Base-by-base conservation (phyloP, 225 moss, liverwort and hornwort genomes). In the Straminergon stramineum region DNA sequence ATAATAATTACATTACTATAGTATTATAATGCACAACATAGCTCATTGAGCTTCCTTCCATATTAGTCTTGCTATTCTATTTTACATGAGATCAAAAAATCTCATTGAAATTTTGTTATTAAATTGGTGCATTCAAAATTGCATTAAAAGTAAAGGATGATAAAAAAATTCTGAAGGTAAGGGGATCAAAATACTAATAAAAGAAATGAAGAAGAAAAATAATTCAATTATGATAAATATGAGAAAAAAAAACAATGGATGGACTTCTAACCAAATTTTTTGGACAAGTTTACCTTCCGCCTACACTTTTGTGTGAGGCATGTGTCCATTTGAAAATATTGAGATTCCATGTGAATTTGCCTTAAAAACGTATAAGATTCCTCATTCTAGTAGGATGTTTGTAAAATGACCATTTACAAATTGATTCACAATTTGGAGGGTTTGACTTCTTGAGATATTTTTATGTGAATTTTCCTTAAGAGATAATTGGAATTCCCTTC, bases 261-360 rank as follows among this genome's bases (percentile, higher is more conserved):
- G 24, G 24, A 39, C 8, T 70, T 70, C 3, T 0, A 0, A 2
- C 41, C 5, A 22, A 7, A 37, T 48, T 48, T 28, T 62, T 15
- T 14, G 23, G 24, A 70, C 24, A 41, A 41, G 11, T 39, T 69
- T 69, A 1, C 6, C 12, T n/a, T n/a, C 7, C 0, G 4, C 4
- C 0, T 13, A 37, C 2, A 68, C 12, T 16, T 12, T 6, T 1
- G 1, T 2, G 1, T 1, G 26, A 71, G 5, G 7, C 28, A 45
- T 17, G 28, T 45, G 3, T 2, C 10, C 6, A 74, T 45, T 28
- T 28, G 45, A 74, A 45, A 45, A 74, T 15, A 45, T 74, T 28
- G 74, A 17, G 10, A 74, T 74, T 74, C 45, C 3, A 6, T 10
- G 0, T 74, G 9, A 41, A 41, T 43, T 15, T 43, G 9, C 0